These are phyloP conservation scores for Phytophthora chlamydospora DNA, from an alignment of 352 stramenopile genomes.

Conservation along the genomic window DNA sequence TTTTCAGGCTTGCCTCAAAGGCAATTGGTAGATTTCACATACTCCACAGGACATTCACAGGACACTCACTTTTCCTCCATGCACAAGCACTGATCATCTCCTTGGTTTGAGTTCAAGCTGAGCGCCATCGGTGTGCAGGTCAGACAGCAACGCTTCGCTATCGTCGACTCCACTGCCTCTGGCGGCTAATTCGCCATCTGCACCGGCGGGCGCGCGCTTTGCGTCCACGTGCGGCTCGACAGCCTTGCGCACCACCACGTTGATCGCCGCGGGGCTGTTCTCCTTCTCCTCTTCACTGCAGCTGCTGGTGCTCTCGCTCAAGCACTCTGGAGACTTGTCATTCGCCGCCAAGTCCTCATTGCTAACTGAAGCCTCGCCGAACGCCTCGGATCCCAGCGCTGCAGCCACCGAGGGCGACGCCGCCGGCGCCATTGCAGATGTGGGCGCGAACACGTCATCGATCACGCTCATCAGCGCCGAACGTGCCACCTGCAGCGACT, in stretches of 20 bases:
- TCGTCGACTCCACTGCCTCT: too few species aligned
- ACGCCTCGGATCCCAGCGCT: not conserved
- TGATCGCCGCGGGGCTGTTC: slow-evolving; percentile 29
- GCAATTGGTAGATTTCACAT: too few species aligned
- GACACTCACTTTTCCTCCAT: too few species aligned
- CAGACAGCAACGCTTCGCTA: too few species aligned
- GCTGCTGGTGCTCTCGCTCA: slow-evolving; percentile 22
- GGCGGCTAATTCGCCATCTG: too few species aligned
- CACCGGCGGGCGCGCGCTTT: not conserved
- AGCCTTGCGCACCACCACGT: slow-evolving; percentile 20
- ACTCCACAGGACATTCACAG: too few species aligned
- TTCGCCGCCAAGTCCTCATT: not conserved
- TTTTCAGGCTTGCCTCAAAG: too few species aligned
- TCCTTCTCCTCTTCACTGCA: slow-evolving; percentile 51
- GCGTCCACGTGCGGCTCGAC: not conserved
- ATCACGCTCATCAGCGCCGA: slow-evolving; percentile 48
- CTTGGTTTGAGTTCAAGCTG: too few species aligned
- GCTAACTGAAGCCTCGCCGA: not conserved
- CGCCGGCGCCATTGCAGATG: not conserved
- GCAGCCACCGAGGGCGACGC: not conserved
- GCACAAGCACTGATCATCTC: too few species aligned
- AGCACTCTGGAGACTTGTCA: slow-evolving; percentile 11
- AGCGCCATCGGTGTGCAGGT: too few species aligned
- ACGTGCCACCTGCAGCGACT: slow-evolving; percentile 51
- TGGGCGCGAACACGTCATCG: slow-evolving; percentile 30